A percentile compares a stretch with the other conserved stretches of the same genome.
phyloP scores from a whole-genome alignment of 345 rosid genomes.

The Syzygium aromaticum region DNA sequence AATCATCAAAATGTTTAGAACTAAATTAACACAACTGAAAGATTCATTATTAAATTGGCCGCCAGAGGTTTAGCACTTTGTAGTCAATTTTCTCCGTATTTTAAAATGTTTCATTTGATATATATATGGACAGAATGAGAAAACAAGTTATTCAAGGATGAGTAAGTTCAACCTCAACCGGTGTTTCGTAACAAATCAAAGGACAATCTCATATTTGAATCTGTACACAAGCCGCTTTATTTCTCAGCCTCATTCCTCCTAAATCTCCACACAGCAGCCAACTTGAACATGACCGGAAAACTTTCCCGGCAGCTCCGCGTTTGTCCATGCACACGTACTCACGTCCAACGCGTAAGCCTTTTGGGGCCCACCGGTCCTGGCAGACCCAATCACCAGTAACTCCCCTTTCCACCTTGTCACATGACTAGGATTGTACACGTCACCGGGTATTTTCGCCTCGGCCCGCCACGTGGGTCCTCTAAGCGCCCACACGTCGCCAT shows the following conservation, averaged over 20 bases:
- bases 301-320: neutral
- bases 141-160: too few species aligned
- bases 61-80: accelerated
- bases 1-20: too few species aligned
- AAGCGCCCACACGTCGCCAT: constrained; percentile 19
- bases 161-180: too few species aligned
- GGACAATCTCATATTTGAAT: neutral
- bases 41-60: accelerated
- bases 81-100: neutral
- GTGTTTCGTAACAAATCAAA: neutral
- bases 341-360: constrained; percentile 18
- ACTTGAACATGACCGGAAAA: neutral
- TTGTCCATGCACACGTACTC: neutral
- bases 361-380: constrained; percentile 21
- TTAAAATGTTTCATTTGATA: too few species aligned
- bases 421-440: constrained; percentile 21
- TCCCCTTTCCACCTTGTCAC: constrained; percentile 31
- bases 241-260: neutral
- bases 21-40: accelerated
- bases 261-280: neutral
- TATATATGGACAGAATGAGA: too few species aligned
- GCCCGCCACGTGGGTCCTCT: constrained; percentile 28
- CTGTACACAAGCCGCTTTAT: neutral
- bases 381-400: constrained; percentile 50
- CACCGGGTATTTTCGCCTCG: constrained; percentile 36